Conservation (phyloP, 305 asterid species). For the Petunia hybrid region DNA sequence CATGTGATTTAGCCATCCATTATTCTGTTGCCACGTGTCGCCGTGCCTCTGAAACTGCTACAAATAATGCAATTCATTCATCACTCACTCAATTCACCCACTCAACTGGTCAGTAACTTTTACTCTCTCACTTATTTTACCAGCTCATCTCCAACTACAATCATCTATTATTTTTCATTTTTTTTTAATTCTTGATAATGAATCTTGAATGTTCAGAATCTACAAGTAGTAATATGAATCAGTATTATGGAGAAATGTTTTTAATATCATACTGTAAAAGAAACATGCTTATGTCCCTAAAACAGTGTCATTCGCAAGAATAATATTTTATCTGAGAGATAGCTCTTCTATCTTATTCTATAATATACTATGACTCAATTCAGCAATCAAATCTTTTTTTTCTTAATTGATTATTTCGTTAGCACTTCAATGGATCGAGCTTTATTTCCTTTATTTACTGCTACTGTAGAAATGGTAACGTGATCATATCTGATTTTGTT, state of each 20-base stretch:
- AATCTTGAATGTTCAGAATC: not conserved
- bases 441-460: not conserved
- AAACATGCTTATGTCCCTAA: too few relatives aligned
- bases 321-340: too few relatives aligned
- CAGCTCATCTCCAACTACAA: not conserved
- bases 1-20: not conserved
- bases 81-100: not conserved
- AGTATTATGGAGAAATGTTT: not conserved
- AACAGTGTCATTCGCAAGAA: too few relatives aligned
- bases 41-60: not conserved
- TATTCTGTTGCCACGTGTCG: constrained; percentile 23
- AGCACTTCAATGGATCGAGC: not conserved
- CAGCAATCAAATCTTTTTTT: not conserved
- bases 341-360: not conserved
- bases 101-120: not conserved
- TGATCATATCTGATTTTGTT: not conserved
- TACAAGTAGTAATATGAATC: not conserved
- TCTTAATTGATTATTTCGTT: not conserved
- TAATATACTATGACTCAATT: not conserved
- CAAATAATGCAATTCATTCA: not conserved
- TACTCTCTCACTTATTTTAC: not conserved
- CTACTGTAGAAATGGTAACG: not conserved
- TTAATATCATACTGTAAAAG: too few relatives aligned
- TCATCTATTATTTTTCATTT: not conserved
- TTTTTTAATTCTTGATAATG: not conserved